Percentiles rank a stretch among this genome's conserved stretches.
Evolutionary conservation across 768 basidiomycete genomes (phyloP).

Genomic region (Russula lepida): DNA sequence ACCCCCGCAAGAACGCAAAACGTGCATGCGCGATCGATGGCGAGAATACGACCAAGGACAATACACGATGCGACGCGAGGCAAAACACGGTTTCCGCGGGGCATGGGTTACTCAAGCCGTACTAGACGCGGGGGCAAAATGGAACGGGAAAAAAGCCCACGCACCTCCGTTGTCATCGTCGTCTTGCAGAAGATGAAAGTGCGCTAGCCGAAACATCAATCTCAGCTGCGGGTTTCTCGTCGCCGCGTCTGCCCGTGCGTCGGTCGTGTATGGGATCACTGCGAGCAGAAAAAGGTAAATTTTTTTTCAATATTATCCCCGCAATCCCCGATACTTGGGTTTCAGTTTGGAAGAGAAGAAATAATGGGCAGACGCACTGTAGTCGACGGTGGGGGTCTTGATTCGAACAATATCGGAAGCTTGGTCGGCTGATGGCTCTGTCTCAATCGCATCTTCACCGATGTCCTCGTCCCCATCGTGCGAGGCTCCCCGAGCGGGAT

Average conservation of each 20-base stretch:
- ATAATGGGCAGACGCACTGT: constrained; percentile 43
- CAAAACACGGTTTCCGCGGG: constrained; percentile 6
- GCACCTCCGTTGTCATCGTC: constrained; percentile 40
- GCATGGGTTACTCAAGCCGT: background rate
- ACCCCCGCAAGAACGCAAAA: background rate
- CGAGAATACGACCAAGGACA: background rate
- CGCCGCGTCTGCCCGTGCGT: constrained; percentile 69
- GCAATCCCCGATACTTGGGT: background rate
- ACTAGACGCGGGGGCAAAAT: background rate
- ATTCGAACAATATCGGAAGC: constrained; percentile 63
- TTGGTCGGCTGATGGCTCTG: constrained; percentile 19
- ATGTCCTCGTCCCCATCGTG: constrained; percentile 28
- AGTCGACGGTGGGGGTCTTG: constrained; percentile 59
- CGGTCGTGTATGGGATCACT: constrained; percentile 72
- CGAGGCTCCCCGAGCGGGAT: constrained; percentile 27
- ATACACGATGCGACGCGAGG: background rate
- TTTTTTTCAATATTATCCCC: background rate
- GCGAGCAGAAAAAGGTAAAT: constrained; percentile 3
- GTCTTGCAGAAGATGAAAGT: constrained; percentile 51
- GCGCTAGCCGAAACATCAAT: constrained; percentile 72
- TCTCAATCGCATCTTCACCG: constrained; percentile 19
- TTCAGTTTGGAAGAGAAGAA: background rate
- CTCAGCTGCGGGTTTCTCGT: constrained; percentile 74
- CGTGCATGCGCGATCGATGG: background rate
- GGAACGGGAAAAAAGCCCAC: constrained; percentile 15